Base-by-base conservation (phyloP, 2,329 filamentous ascomycete genomes). In the Ophiostoma pallidulum region DNA sequence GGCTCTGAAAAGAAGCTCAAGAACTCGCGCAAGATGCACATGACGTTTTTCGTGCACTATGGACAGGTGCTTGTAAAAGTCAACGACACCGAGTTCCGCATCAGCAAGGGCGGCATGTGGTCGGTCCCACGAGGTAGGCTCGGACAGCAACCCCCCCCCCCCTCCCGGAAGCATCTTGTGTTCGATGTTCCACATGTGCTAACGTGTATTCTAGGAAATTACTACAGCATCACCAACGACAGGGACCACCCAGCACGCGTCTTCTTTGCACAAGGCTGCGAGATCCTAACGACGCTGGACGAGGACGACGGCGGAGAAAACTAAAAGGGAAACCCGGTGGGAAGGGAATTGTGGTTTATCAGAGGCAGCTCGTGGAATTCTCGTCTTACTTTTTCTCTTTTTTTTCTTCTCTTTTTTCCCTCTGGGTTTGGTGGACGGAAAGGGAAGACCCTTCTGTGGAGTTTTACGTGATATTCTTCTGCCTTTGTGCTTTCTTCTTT, bases 11-110 rank as follows among this genome's bases (percentile, higher is more conserved):
- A 98, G 71, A 80, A 82, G 56, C 78, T 83, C 41, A 97, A 97
- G 73, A 97, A 96, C 65, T 85, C 86, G 31, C 77, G 91, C 53
- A 90, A 86, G 68, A 97, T 96, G 87, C 89, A 96, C 61, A 92
- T 98, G 84, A 82, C 86, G 1, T 97, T 97, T 64, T 96, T 94
- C 58, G 84, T 98, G 26, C 83, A 88, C 57, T 76, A 78, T 38
- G 92, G 92, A 19, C 81, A 84, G 54, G 88, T 96, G 18, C 73
- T 80, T 54, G 90, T 95, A 18, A 84, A 80, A 24, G 77, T 94
- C 41, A 80, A 84, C 54, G 78, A 85, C 54, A 84, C 77, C 20
- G 71, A 74, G 52, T 97, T 98, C 62, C 80, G 84, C 48, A 89
- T 95, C 54, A 80, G 82, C 32, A 88, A 85, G 57, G 90, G 91